These are phyloP conservation scores for Trichoderma sp. DNA, from an alignment of 2,329 filamentous ascomycete genomes.

Conservation along the genomic window DNA sequence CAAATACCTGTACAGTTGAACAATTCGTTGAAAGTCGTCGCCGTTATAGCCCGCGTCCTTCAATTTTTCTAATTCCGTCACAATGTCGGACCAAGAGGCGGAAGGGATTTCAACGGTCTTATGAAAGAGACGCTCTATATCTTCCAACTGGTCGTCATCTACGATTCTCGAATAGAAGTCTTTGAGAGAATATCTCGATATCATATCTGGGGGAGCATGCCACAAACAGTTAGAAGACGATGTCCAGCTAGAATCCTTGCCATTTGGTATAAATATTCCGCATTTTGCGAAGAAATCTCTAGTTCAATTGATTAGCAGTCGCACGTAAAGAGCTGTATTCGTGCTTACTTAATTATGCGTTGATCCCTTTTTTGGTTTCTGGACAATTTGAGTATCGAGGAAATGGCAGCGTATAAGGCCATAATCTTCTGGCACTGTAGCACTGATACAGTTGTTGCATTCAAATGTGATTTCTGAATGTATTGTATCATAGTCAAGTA, in stretches of 20 bases:
- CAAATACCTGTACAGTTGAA: neutral
- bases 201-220: neutral
- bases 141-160: neutral
- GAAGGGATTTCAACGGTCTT: neutral
- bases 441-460: neutral
- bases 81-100: neutral
- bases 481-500: neutral
- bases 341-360: neutral
- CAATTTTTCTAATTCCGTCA: neutral
- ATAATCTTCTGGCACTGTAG: neutral
- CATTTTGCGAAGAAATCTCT: neutral
- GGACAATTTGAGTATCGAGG: neutral
- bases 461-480: neutral
- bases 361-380: neutral
- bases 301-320: neutral
- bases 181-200: neutral
- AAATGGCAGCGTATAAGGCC: neutral
- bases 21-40: neutral
- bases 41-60: neutral
- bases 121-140: neutral
- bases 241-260: neutral
- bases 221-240: neutral
- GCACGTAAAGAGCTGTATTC: neutral
- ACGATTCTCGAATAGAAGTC: neutral
- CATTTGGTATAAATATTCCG: neutral